These are phyloP conservation scores for Euphorbia lathyris DNA, from an alignment of 345 rosid genomes.

Conservation along the genomic window DNA sequence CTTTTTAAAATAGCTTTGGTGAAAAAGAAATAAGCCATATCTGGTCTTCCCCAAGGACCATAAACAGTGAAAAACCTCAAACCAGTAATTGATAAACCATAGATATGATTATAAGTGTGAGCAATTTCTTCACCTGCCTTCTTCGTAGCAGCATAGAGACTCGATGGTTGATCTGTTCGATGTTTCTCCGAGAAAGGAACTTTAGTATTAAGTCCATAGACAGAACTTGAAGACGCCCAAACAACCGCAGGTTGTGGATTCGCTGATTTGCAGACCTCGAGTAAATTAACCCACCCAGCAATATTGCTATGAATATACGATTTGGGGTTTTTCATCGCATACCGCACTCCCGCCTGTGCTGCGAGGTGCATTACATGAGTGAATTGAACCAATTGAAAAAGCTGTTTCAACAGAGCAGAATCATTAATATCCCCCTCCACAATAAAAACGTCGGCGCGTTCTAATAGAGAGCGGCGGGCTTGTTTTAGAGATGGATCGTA, in stretches of 20 bases:
- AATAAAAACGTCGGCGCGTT: slow-evolving; percentile 38
- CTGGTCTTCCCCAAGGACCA: slow-evolving; percentile 56
- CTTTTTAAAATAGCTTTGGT: slow-evolving; percentile 46
- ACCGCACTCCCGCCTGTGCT: slow-evolving; percentile 53
- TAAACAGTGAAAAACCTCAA: slow-evolving; percentile 48
- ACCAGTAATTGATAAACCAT: slow-evolving; percentile 49
- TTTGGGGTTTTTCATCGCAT: slow-evolving; percentile 48
- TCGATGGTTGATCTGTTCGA: slow-evolving; percentile 46
- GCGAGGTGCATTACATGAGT: slow-evolving; percentile 57
- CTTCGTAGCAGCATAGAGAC: slow-evolving; percentile 54
- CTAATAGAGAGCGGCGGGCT: slow-evolving; percentile 38
- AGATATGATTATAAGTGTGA: slow-evolving; percentile 51
- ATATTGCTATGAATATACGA: slow-evolving; percentile 52
- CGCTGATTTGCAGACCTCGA: slow-evolving; percentile 42
- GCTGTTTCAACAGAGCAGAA: slow-evolving; percentile 31
- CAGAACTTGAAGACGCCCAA: slow-evolving; percentile 62
- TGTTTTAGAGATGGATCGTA: slow-evolving; percentile 45
- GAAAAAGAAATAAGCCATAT: slow-evolving; percentile 58
- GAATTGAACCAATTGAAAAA: slow-evolving; percentile 44
- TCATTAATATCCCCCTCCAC: slow-evolving; percentile 51
- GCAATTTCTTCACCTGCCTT: slow-evolving; percentile 58
- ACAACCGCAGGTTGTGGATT: slow-evolving; percentile 51
- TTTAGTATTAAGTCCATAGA: slow-evolving; percentile 48
- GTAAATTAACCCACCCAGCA: slow-evolving; percentile 46
- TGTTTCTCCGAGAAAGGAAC: slow-evolving; percentile 53